These are phyloP conservation scores for Solanum chmielewskii DNA, from an alignment of 257 asterid genomes.

Conservation along the genomic window DNA sequence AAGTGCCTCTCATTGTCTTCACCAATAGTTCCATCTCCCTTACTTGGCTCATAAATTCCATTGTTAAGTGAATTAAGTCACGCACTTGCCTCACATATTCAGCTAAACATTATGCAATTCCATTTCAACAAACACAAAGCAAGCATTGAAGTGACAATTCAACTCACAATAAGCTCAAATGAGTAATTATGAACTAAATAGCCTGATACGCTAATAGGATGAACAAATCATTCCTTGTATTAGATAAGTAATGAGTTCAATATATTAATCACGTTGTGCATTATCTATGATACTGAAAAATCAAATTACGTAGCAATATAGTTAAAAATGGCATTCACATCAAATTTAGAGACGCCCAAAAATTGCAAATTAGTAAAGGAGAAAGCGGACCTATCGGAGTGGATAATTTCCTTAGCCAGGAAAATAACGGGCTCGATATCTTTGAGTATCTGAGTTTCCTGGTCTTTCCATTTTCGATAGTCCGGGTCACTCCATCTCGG, in stretches of 20 bases:
- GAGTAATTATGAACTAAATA: neutral
- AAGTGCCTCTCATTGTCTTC: neutral
- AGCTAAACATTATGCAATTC: neutral
- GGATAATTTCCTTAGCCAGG: constrained; percentile 64
- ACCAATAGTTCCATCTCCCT: neutral
- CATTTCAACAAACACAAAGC: neutral
- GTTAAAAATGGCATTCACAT: neutral
- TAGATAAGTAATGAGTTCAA: neutral
- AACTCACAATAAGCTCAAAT: neutral
- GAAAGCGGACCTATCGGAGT: constrained; percentile 44
- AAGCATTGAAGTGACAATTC: neutral
- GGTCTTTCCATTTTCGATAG: constrained; percentile 53
- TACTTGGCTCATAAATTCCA: neutral
- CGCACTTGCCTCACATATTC: neutral
- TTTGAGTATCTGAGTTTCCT: constrained; percentile 50
- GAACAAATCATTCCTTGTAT: neutral
- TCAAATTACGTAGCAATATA: neutral
- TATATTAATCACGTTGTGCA: neutral
- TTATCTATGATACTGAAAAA: neutral
- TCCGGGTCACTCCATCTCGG: constrained; percentile 37
- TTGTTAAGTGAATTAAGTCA: neutral
- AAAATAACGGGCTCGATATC: constrained; percentile 55
- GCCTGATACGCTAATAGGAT: neutral
- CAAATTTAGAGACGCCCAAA: neutral
- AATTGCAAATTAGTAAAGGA: neutral